Conservation (phyloP, 129 eudicot species). For the Heracleum sosnowskyi region DNA sequence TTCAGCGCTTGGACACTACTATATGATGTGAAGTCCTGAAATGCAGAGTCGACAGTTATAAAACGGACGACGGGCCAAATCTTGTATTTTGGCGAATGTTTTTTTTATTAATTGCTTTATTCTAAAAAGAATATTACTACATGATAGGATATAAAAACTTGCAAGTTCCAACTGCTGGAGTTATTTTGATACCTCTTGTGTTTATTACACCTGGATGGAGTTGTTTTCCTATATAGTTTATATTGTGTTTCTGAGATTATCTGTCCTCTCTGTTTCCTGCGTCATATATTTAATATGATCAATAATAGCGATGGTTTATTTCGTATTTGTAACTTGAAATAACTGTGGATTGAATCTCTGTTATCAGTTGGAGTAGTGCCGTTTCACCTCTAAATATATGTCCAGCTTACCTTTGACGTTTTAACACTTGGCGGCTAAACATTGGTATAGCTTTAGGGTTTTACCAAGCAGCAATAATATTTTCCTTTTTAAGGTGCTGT, state of each 20-base stretch:
- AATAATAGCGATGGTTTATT: not conserved
- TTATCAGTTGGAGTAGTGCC: not conserved
- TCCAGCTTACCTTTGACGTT: not conserved
- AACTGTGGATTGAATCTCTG: not conserved
- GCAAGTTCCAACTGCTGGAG: not conserved
- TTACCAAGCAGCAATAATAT: not conserved
- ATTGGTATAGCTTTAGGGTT: not conserved
- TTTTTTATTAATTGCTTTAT: not conserved
- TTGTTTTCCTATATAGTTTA: not conserved
- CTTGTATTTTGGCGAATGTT: too few relatives aligned
- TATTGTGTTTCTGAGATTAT: not conserved
- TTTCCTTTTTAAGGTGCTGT: not conserved
- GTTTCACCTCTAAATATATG: not conserved
- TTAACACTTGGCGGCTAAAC: not conserved
- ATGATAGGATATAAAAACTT: not conserved
- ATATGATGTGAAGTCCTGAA: slow-evolving; percentile 10
- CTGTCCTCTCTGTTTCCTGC: not conserved
- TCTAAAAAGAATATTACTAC: not conserved
- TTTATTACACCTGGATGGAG: not conserved
- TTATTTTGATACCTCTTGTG: not conserved
- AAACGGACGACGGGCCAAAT: too few relatives aligned
- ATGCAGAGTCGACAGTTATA: not conserved
- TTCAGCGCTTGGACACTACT: slow-evolving; percentile 29
- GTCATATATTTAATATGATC: not conserved
- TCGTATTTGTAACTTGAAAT: not conserved